Conservation (phyloP, 352 stramenopile genomes). For the Synura sp. region DNA sequence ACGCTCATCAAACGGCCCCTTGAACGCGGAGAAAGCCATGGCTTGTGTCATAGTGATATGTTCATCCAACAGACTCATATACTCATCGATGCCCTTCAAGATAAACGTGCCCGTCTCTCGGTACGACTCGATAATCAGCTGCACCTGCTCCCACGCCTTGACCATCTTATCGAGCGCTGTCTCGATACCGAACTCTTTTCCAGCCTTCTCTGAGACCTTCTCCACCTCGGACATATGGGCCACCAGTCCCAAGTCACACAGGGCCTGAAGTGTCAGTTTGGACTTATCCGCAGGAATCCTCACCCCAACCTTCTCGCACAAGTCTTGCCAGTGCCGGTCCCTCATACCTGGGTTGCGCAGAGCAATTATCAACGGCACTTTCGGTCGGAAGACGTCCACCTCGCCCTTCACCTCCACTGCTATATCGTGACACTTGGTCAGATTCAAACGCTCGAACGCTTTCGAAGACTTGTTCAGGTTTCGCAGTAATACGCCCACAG, state of each 20-base stretch:
- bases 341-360: conserved; percentile 86
- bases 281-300: conserved; percentile 63
- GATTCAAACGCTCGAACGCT: conserved; percentile 79
- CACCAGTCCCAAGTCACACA: conserved; percentile 64
- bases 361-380: conserved; percentile 76
- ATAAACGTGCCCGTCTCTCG: conserved; percentile 85
- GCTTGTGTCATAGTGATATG: conserved; percentile 90
- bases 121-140: conserved; percentile 75
- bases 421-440: conserved; percentile 72
- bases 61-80: conserved; percentile 84
- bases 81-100: conserved; percentile 85
- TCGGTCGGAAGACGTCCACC: conserved; percentile 76
- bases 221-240: conserved; percentile 62
- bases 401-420: conserved; percentile 69
- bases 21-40: conserved; percentile 83
- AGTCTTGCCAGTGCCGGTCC: conserved; percentile 81
- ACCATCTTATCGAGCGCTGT: conserved; percentile 85
- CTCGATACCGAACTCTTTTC: conserved; percentile 91
- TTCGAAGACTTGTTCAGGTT: conserved; percentile 83
- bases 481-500: conserved; percentile 68
- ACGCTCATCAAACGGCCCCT: conserved; percentile 84
- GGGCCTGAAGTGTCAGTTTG: conserved; percentile 46
- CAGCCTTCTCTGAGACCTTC: conserved; percentile 81
- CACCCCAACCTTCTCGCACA: conserved; percentile 77
- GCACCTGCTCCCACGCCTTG: conserved; percentile 72